A percentile compares a stretch with the other conserved stretches of the same genome.
These are phyloP conservation scores for Trypethelium eluteriae DNA, from an alignment of 495 filamentous ascomycete genomes.

Conservation along the genomic window DNA sequence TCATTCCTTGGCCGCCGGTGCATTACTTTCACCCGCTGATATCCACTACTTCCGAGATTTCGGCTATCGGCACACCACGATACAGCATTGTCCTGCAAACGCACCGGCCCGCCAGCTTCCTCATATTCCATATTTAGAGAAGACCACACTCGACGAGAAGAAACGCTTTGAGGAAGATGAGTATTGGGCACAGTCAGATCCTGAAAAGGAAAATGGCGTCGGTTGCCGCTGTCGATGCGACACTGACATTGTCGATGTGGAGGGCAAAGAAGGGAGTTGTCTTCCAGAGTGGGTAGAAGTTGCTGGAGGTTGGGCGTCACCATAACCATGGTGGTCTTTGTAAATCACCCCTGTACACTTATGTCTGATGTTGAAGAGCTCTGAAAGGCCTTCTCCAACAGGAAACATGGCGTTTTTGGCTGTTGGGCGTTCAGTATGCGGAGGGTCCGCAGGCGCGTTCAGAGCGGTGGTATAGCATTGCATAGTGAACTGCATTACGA, in stretches of 20 bases:
- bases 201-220: slow-evolving; percentile 89
- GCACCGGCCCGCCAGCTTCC: slow-evolving; percentile 83
- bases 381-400: background rate
- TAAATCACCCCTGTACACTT: slow-evolving; percentile 6
- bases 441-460: slow-evolving; percentile 3
- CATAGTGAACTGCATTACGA: background rate
- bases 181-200: slow-evolving; percentile 87
- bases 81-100: slow-evolving; percentile 97
- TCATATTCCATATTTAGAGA: slow-evolving; percentile 73
- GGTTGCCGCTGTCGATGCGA: slow-evolving; percentile 96
- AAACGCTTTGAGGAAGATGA: slow-evolving; percentile 88
- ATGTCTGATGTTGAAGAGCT: slow-evolving; percentile 7
- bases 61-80: slow-evolving; percentile 96
- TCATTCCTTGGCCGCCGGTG: slow-evolving; percentile 92
- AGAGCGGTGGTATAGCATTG: background rate
- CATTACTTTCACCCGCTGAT: slow-evolving; percentile 69
- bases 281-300: slow-evolving; percentile 95
- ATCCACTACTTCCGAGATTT: slow-evolving; percentile 99
- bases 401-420: background rate
- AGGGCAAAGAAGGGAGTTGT: slow-evolving; percentile 93
- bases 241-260: slow-evolving; percentile 96
- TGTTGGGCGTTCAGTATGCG: background rate
- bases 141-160: slow-evolving; percentile 75
- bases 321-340: slow-evolving; percentile 33
- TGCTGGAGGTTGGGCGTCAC: slow-evolving; percentile 86